Evolutionary conservation across 1,284 basidiomycete genomes (phyloP).

Genomic region (Cutaneotrichosporon mucoides): DNA sequence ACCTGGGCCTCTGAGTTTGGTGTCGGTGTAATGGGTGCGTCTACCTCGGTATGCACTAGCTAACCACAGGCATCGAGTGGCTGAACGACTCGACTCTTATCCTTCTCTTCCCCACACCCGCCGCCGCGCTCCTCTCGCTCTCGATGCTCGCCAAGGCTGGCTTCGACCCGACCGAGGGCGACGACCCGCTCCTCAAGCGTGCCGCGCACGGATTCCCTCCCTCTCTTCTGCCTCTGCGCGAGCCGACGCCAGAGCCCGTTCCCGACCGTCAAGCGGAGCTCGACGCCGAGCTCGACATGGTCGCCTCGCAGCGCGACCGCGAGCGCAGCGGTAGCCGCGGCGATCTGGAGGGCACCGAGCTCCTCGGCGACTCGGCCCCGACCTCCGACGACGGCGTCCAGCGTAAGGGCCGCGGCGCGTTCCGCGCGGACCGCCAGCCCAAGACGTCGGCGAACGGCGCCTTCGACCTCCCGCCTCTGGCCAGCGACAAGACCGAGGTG

Average conservation of each 20-base stretch:
- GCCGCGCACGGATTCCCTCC: conserved; percentile 38
- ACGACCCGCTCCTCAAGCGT: conserved; percentile 42
- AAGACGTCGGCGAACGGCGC: conserved; percentile 1
- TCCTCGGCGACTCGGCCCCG: too few species aligned
- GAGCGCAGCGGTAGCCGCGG: neutral
- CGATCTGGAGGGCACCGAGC: too few species aligned
- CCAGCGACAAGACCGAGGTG: neutral
- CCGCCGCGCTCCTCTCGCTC: conserved; percentile 34
- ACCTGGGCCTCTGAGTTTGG: conserved; percentile 38
- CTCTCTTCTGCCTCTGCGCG: conserved; percentile 29
- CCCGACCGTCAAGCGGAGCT: neutral
- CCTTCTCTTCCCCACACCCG: conserved; percentile 37
- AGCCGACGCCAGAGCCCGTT: neutral
- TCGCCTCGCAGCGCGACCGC: neutral
- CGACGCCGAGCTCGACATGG: conserved; percentile 3
- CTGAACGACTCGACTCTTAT: conserved; percentile 43
- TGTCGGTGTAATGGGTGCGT: conserved; percentile 39
- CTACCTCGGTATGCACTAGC: neutral
- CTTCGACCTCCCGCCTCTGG: conserved; percentile 19
- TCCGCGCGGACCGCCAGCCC: conserved; percentile 14
- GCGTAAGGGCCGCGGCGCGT: conserved; percentile 35
- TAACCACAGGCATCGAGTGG: conserved; percentile 43
- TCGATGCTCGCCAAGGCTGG: conserved; percentile 42
- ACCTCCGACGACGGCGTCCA: neutral
- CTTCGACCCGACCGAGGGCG: conserved; percentile 44